A percentile compares a stretch with the other conserved stretches of the same genome.
Evolutionary conservation across 371 early-diverging fungal genomes (phyloP).

Genomic region (Saksenaea vasiformis): DNA sequence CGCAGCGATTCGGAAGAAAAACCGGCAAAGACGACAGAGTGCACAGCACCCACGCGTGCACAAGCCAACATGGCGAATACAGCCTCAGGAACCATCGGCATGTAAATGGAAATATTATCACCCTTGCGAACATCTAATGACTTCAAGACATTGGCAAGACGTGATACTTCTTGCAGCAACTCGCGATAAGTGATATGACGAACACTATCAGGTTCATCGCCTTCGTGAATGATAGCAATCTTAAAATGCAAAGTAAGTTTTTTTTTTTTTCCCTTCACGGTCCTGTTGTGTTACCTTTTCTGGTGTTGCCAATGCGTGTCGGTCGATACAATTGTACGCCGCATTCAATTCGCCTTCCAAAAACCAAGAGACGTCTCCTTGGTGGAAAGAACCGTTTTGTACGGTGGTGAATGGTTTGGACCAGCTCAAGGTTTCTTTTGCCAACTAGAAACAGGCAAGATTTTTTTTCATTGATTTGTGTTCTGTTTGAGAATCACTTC

Average conservation of each 20-base stretch:
- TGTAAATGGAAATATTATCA: slow-evolving; percentile 92
- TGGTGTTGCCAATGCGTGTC: slow-evolving; percentile 74
- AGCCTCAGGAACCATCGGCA: slow-evolving; percentile 98
- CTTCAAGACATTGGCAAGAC: slow-evolving; percentile 80
- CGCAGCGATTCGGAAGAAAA: slow-evolving; percentile 88
- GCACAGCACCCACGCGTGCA: slow-evolving; percentile 91
- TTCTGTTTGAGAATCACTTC: not conserved
- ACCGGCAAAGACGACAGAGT: slow-evolving; percentile 92
- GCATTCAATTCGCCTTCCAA: slow-evolving; percentile 89
- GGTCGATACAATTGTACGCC: slow-evolving; percentile 93
- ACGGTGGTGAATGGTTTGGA: slow-evolving; percentile 69
- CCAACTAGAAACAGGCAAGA: slow-evolving; percentile 42
- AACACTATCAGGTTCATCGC: slow-evolving; percentile 82
- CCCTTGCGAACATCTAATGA: slow-evolving; percentile 86
- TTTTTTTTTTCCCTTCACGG: not conserved
- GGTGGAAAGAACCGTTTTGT: slow-evolving; percentile 55
- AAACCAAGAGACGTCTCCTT: slow-evolving; percentile 77
- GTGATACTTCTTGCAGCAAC: slow-evolving; percentile 78
- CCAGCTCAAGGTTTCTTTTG: slow-evolving; percentile 73
- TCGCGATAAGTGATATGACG: slow-evolving; percentile 83
- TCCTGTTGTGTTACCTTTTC: slow-evolving; percentile 37
- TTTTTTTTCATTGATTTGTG: not conserved
- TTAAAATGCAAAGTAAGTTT: slow-evolving; percentile 19
- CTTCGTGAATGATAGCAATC: slow-evolving; percentile 89
- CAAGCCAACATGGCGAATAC: slow-evolving; percentile 92